Conservation (phyloP, 2,329 filamentous ascomycete genomes). For the Epicoccum nigrum region DNA sequence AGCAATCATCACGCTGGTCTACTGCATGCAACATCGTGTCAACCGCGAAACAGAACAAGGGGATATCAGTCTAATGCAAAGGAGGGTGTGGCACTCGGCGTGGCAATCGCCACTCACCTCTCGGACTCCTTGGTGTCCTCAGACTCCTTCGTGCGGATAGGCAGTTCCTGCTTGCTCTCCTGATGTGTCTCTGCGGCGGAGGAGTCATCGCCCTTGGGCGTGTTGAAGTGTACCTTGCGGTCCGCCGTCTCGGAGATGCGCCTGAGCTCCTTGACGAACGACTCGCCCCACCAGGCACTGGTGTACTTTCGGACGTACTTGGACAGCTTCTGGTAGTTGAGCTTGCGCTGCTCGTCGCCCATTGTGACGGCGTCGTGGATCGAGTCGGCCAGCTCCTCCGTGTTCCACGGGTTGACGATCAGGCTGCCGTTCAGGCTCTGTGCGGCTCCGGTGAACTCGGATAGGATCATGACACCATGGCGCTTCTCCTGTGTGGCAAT, state of each 20-base stretch:
- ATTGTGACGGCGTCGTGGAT: constrained; percentile 98
- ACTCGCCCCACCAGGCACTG: constrained; percentile 92
- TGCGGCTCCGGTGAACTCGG: constrained; percentile 94
- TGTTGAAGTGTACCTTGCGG: constrained; percentile 51
- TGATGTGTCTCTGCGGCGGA: constrained; percentile 16
- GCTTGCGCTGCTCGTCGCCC: constrained; percentile 82
- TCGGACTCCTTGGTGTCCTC: not conserved
- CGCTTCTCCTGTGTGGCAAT: constrained; percentile 90
- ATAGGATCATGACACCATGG: constrained; percentile 92
- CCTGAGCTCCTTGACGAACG: constrained; percentile 83
- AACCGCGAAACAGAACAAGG: constrained; percentile 9
- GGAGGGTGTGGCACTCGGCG: not conserved
- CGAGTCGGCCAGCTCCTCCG: constrained; percentile 88
- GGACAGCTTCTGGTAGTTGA: constrained; percentile 90
- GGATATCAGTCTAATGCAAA: constrained; percentile 16
- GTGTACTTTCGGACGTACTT: constrained; percentile 98
- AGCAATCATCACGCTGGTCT: not conserved
- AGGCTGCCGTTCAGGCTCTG: constrained; percentile 92
- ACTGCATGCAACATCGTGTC: constrained; percentile 10
- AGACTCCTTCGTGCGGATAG: constrained; percentile 20
- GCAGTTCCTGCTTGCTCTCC: constrained; percentile 14
- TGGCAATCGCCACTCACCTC: constrained; percentile 7
- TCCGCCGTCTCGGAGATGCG: constrained; percentile 61
- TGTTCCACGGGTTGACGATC: constrained; percentile 99
- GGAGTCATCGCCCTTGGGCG: constrained; percentile 20